Percentiles rank a stretch among this genome's conserved stretches.
Evolutionary conservation across 345 rosid genomes (phyloP).

Genomic region (thale cress (Arabidopsis thaliana)): TAIR10.1 NC_003070.9:3662501-3663000

Average conservation of each 20-base stretch:
- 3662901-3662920: not conserved
- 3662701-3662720: slow-evolving; percentile 95
- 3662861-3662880: slow-evolving; percentile 7
- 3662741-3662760: slow-evolving; percentile 89
- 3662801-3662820: slow-evolving; percentile 98
- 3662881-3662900: not conserved
- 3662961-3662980: not conserved
- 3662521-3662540: slow-evolving; percentile 83
- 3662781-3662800: slow-evolving; percentile 96
- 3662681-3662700: slow-evolving; percentile 96
- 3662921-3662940: not conserved
- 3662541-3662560: slow-evolving; percentile 89
- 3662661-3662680: slow-evolving; percentile 96
- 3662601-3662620: slow-evolving; percentile 91
- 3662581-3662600: slow-evolving; percentile 94
- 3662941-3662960: not conserved
- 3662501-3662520: slow-evolving; percentile 93
- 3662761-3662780: slow-evolving; percentile 94
- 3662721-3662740: slow-evolving; percentile 96
- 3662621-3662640: slow-evolving; percentile 95
- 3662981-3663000: no score
- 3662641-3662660: slow-evolving; percentile 92
- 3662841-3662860: not conserved
- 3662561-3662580: slow-evolving; percentile 97
- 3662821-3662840: slow-evolving; percentile 99